phyloP scores from a whole-genome alignment of 129 eudicot species.

The Mikania micrantha region DNA sequence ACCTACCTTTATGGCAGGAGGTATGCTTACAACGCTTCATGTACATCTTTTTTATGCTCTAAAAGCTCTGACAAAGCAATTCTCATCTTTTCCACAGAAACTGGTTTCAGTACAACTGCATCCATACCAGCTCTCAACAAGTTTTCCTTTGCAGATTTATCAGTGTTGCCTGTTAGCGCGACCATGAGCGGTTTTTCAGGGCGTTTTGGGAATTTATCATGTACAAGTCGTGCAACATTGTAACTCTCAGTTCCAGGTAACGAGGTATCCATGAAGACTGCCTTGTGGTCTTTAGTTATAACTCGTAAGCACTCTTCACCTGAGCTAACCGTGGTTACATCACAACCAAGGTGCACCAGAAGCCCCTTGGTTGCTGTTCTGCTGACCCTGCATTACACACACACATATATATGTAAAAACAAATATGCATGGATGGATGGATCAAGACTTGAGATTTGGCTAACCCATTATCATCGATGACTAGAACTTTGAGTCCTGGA shows the following conservation, averaged over 20 bases:
- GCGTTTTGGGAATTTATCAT: conserved; percentile 51
- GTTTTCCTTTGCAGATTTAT: conserved; percentile 49
- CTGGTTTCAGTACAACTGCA: conserved; percentile 72
- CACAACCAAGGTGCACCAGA: conserved; percentile 77
- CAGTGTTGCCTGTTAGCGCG: conserved; percentile 62
- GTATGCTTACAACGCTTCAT: conserved; percentile 18
- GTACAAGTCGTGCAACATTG: conserved; percentile 55
- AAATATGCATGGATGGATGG: neutral
- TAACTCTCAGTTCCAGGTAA: conserved; percentile 32
- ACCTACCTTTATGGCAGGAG: neutral
- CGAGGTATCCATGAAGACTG: conserved; percentile 51
- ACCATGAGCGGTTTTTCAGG: conserved; percentile 60
- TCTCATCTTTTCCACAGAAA: conserved; percentile 87
- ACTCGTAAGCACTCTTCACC: conserved; percentile 73
- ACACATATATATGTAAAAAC: neutral
- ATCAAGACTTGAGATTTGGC: conserved; percentile 16
- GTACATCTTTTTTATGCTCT: conserved; percentile 42
- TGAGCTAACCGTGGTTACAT: conserved; percentile 54
- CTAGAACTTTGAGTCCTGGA: conserved; percentile 68
- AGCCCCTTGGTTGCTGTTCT: conserved; percentile 79
- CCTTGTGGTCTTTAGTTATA: conserved; percentile 58
- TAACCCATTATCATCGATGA: conserved; percentile 81
- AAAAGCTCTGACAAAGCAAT: conserved; percentile 57
- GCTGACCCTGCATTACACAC: conserved; percentile 55
- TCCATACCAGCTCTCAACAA: conserved; percentile 78